A percentile compares a stretch with the other conserved stretches of the same genome.
Evolutionary conservation across 305 asterid species (phyloP).

Genomic region (Andrographis paniculata): DNA sequence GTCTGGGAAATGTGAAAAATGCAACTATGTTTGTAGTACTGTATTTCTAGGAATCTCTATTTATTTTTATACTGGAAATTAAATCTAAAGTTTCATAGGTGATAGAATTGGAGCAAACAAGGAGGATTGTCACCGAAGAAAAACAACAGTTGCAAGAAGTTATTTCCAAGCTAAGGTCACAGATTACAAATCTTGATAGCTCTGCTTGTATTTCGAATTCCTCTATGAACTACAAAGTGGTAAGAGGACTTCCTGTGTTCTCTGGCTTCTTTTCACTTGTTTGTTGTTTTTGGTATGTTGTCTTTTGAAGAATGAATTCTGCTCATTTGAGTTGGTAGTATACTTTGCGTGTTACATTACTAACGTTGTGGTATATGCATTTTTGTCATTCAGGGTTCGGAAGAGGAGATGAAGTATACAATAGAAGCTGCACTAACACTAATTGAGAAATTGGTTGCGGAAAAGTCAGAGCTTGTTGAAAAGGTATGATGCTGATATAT

Average conservation of each 20-base stretch:
- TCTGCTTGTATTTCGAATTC: slow-evolving; percentile 22
- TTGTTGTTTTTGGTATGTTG: slow-evolving; percentile 10
- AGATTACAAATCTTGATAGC: slow-evolving; percentile 40
- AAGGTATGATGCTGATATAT: slow-evolving; percentile 40
- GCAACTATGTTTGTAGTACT: slow-evolving; percentile 9
- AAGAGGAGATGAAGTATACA: slow-evolving; percentile 31
- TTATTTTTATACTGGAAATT: slow-evolving; percentile 39
- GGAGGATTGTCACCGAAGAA: slow-evolving; percentile 44
- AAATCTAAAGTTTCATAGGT: slow-evolving; percentile 60
- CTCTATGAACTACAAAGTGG: slow-evolving; percentile 32
- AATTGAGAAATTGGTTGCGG: slow-evolving; percentile 41
- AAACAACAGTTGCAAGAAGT: slow-evolving; percentile 34
- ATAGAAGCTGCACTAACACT: slow-evolving; percentile 36
- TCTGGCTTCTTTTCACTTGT: slow-evolving; percentile 8
- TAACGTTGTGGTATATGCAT: slow-evolving; percentile 8
- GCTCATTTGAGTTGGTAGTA: slow-evolving; percentile 5
- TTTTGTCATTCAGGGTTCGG: slow-evolving; percentile 40
- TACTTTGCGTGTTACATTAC: no score
- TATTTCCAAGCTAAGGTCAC: slow-evolving; percentile 41
- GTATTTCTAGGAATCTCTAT: slow-evolving; percentile 18
- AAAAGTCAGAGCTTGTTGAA: slow-evolving; percentile 57
- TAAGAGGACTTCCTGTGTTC: slow-evolving; percentile 19
- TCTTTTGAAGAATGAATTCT: slow-evolving; percentile 8
- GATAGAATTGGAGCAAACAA: slow-evolving; percentile 51
- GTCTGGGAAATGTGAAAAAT: slow-evolving; percentile 10